Conservation (phyloP, 1,284 basidiomycete genomes). For the Rhodotorula glutinis region DNA sequence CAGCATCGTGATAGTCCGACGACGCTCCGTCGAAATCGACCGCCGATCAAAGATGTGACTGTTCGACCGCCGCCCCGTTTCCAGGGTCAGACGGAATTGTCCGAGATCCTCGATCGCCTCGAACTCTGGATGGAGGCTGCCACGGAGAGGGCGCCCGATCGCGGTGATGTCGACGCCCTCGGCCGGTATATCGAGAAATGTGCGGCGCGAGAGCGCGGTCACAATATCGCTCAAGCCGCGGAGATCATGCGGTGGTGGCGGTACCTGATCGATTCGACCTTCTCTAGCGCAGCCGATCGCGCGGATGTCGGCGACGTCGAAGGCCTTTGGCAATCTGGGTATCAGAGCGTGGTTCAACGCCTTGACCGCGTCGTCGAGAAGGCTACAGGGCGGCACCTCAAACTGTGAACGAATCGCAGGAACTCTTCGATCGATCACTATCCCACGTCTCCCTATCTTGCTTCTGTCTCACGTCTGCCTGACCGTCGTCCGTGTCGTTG, state of each 20-base stretch:
- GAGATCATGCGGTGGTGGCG: constrained; percentile 73
- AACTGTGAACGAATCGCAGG: neutral
- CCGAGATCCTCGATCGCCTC: constrained; percentile 66
- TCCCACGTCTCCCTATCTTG: neutral
- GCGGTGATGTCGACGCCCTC: constrained; percentile 68
- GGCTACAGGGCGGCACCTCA: constrained; percentile 18
- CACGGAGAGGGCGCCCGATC: constrained; percentile 57
- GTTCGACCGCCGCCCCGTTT: constrained; percentile 25
- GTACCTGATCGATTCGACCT: constrained; percentile 42
- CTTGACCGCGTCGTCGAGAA: constrained; percentile 41
- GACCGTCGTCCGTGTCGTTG: neutral
- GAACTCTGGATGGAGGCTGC: constrained; percentile 66
- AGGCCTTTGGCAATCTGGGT: constrained; percentile 71
- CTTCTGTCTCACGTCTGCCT: neutral
- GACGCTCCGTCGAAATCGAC: neutral
- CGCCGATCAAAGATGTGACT: constrained; percentile 13
- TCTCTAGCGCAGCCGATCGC: constrained; percentile 24
- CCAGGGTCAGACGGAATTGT: constrained; percentile 46
- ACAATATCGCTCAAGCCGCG: constrained; percentile 64
- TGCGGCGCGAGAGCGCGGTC: constrained; percentile 56
- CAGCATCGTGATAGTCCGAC: neutral
- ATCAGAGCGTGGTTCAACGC: constrained; percentile 60
- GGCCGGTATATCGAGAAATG: constrained; percentile 65
- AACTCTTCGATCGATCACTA: neutral
- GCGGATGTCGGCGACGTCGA: neutral